A percentile compares a stretch with the other conserved stretches of the same genome.
Conservation (phyloP, 176 grass and related monocot genomes). For the Rhynchospora pubera region DNA sequence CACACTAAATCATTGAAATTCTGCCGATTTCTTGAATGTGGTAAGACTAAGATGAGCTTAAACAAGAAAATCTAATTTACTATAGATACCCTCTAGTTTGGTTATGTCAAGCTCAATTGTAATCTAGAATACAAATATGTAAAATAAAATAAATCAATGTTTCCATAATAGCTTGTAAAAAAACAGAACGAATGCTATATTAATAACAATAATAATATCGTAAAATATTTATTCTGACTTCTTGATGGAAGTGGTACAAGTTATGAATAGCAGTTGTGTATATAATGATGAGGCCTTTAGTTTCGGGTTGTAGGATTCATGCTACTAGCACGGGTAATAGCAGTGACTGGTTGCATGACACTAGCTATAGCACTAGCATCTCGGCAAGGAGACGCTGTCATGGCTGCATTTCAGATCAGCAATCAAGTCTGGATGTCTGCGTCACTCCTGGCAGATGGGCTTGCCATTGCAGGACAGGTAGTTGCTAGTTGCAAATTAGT, state of each 20-base stretch:
- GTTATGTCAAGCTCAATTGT: too few species aligned
- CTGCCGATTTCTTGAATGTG: slow-evolving; percentile 80
- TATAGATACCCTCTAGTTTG: neutral
- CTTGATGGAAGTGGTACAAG: neutral
- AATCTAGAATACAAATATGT: too few species aligned
- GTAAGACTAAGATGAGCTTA: slow-evolving; percentile 29
- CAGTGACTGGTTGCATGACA: slow-evolving; percentile 94
- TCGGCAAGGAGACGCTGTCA: slow-evolving; percentile 57
- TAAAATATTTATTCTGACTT: neutral
- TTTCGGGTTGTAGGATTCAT: slow-evolving; percentile 50
- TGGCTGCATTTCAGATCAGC: slow-evolving; percentile 91
- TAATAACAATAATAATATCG: too few species aligned
- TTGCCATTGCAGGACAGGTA: slow-evolving; percentile 94
- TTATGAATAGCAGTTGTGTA: neutral
- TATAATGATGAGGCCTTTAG: neutral
- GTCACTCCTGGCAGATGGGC: slow-evolving; percentile 86
- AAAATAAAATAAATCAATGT: too few species aligned
- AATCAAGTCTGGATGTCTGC: slow-evolving; percentile 89
- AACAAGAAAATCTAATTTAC: neutral
- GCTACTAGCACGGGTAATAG: slow-evolving; percentile 79
- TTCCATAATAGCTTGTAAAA: too few species aligned
- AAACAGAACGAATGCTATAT: too few species aligned
- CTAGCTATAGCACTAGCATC: slow-evolving; percentile 80
- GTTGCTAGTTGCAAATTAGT: neutral
- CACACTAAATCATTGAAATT: slow-evolving; percentile 78